These are phyloP conservation scores for Aspergillus saccharolyticus DNA, from an alignment of 495 filamentous ascomycete species.

Conservation along the genomic window DNA sequence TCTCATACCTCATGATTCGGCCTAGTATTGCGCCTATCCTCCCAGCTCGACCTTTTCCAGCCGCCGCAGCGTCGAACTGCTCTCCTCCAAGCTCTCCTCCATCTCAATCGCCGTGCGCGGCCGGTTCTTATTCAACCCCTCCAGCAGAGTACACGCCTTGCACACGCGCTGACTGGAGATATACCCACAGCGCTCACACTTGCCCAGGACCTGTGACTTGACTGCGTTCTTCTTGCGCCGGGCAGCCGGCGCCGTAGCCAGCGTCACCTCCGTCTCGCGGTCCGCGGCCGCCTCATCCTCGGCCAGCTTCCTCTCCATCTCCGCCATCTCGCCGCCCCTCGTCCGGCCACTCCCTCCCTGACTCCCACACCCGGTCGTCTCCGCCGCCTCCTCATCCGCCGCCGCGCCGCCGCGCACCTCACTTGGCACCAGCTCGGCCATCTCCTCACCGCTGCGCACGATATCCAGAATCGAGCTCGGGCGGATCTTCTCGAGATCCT, in stretches of 20 bases:
- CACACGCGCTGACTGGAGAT: constrained; percentile 93
- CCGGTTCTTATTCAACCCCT: constrained; percentile 86
- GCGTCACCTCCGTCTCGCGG: constrained; percentile 67
- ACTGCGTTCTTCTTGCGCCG: constrained; percentile 25
- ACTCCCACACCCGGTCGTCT: constrained; percentile 70
- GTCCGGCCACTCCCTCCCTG: constrained; percentile 52
- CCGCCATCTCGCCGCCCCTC: constrained; percentile 83
- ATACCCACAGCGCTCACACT: constrained; percentile 85
- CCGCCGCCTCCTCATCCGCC: constrained; percentile 57
- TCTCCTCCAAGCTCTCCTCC: constrained; percentile 44
- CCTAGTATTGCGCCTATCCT: constrained; percentile 2
- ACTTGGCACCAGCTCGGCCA: constrained; percentile 78
- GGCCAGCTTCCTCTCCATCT: constrained; percentile 75
- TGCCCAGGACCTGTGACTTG: constrained; percentile 69
- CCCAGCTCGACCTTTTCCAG: constrained; percentile 49
- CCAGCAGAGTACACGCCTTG: constrained; percentile 87
- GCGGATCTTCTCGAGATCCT: constrained; percentile 86
- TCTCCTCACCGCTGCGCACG: constrained; percentile 91
- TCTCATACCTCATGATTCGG: neutral
- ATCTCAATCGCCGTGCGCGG: constrained; percentile 70
- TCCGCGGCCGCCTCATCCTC: constrained; percentile 60
- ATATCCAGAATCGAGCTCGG: constrained; percentile 94
- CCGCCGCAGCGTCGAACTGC: constrained; percentile 48
- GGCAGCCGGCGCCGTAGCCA: constrained; percentile 24
- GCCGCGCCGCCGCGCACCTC: constrained; percentile 41